Evolutionary conservation across 148 eudicot species (phyloP).

Genomic region (Rhododendron griersonianum): DNA sequence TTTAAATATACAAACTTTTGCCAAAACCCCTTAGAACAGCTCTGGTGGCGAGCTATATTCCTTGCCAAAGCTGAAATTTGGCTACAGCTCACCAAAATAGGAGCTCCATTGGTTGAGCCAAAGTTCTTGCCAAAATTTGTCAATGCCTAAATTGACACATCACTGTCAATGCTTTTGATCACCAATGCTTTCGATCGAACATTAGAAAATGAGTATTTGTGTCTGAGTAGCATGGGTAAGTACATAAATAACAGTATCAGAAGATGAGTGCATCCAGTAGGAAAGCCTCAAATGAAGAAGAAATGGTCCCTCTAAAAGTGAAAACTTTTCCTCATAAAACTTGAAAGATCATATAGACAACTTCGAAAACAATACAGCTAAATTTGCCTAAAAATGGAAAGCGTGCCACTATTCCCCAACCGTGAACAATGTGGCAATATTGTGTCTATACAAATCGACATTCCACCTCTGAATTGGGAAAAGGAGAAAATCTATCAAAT

Average conservation of each 20-base stretch:
- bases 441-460: neutral
- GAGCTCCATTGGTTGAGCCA: neutral
- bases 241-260: neutral
- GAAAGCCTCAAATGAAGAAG: neutral
- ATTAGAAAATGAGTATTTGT: neutral
- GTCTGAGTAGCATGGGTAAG: neutral
- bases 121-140: neutral
- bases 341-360: neutral
- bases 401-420: neutral
- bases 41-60: neutral
- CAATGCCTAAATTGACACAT: neutral
- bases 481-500: neutral
- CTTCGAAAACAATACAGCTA: neutral
- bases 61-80: neutral
- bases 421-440: neutral
- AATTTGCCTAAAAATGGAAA: neutral
- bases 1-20: neutral
- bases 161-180: neutral
- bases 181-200: neutral
- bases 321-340: neutral
- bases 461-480: neutral
- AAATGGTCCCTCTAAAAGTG: too few relatives aligned
- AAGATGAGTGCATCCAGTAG: neutral
- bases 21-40: neutral
- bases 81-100: neutral